phyloP scores from a whole-genome alignment of 768 basidiomycete genomes.

The Clathrus columnatus region DNA sequence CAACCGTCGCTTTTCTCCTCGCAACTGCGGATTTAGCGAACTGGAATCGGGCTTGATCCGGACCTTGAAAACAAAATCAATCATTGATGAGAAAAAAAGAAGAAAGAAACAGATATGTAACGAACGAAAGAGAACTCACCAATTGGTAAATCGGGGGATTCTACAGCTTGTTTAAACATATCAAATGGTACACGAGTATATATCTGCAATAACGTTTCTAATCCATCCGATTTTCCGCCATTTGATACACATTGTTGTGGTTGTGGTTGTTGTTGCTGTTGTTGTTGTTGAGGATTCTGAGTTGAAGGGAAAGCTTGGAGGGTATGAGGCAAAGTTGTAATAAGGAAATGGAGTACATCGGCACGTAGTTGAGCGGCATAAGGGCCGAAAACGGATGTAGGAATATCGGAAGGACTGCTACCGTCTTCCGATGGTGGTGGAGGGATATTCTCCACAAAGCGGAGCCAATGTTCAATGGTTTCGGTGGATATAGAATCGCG shows the following conservation, averaged over 20 bases:
- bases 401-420: slow-evolving; percentile 12
- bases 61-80: slow-evolving; percentile 33
- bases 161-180: slow-evolving; percentile 74
- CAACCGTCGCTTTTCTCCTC: slow-evolving; percentile 69
- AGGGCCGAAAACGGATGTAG: slow-evolving; percentile 58
- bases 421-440: slow-evolving; percentile 19
- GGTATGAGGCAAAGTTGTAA: slow-evolving; percentile 60
- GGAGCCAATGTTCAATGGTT: slow-evolving; percentile 67
- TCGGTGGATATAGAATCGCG: slow-evolving; percentile 67
- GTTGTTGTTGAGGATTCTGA: not conserved
- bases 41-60: slow-evolving; percentile 81
- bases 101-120: not conserved
- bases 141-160: slow-evolving; percentile 71
- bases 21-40: slow-evolving; percentile 90
- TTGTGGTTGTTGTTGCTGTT: slow-evolving; percentile 24
- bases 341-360: slow-evolving; percentile 71
- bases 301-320: slow-evolving; percentile 18
- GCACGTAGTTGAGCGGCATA: slow-evolving; percentile 71
- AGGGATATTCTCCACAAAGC: slow-evolving; percentile 59
- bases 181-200: slow-evolving; percentile 82
- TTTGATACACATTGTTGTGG: slow-evolving; percentile 15
- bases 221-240: slow-evolving; percentile 31
- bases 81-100: not conserved
- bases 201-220: slow-evolving; percentile 63
- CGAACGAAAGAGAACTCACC: slow-evolving; percentile 35